These are phyloP conservation scores for Nicotiana benthamiana DNA, from an alignment of 257 asterid genomes.

Conservation along the genomic window DNA sequence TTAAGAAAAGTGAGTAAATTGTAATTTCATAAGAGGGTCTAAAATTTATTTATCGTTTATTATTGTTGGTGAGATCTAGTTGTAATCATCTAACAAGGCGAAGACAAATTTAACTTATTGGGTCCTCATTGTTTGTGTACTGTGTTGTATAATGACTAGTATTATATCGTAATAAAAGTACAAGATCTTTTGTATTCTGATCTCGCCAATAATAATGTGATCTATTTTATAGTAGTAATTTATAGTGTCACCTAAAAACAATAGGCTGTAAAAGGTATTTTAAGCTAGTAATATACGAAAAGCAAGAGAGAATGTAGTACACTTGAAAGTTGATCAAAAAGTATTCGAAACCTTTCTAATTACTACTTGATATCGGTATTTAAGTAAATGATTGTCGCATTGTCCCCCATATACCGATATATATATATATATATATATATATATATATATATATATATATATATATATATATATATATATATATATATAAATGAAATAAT, in stretches of 20 bases:
- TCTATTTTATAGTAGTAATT: neutral
- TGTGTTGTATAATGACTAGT: neutral
- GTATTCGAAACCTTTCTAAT: neutral
- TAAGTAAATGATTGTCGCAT: neutral
- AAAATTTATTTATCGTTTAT: neutral
- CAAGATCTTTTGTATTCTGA: neutral
- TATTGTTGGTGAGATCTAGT: neutral
- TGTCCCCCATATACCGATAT: neutral
- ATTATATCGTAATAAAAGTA: neutral
- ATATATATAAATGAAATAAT: no score
- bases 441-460: no score
- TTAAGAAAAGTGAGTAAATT: slow-evolving; percentile 14
- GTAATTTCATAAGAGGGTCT: neutral
- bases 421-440: no score
- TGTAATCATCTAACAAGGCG: neutral
- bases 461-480: no score
- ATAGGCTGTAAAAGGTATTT: neutral
- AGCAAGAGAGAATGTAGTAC: neutral
- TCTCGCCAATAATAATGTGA: neutral
- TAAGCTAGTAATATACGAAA: neutral
- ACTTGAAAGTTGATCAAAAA: neutral
- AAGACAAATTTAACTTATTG: neutral
- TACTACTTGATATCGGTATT: neutral
- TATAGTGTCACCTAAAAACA: neutral
- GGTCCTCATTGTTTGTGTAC: slow-evolving; percentile 7